Evolutionary conservation across 1,284 basidiomycete species (phyloP).

Genomic region (Sporisorium iseilematis-ciliati): DNA sequence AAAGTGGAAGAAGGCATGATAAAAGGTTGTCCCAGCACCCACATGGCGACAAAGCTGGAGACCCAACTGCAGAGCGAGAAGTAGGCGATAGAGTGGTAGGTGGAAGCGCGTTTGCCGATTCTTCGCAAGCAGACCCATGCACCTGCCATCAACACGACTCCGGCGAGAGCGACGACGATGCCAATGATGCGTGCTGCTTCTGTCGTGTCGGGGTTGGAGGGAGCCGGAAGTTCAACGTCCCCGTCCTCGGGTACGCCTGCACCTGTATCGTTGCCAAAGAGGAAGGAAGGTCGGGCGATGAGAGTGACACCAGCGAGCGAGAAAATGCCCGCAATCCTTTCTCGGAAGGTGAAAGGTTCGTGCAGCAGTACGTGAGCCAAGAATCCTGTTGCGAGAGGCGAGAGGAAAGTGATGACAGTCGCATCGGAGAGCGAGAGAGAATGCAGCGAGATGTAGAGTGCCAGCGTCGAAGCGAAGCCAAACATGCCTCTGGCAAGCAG

Average conservation of each 20-base stretch:
- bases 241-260: conserved; percentile 40
- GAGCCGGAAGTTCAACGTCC: conserved; percentile 25
- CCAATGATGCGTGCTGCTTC: conserved; percentile 40
- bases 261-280: conserved; percentile 35
- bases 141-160: conserved; percentile 76
- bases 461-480: conserved; percentile 75
- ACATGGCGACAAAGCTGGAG: conserved; percentile 71
- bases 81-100: conserved; percentile 78
- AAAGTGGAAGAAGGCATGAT: conserved; percentile 33
- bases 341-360: conserved; percentile 76
- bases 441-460: conserved; percentile 78
- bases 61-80: conserved; percentile 78
- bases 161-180: conserved; percentile 74
- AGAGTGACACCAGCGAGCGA: conserved; percentile 77
- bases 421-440: conserved; percentile 80
- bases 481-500: conserved; percentile 76
- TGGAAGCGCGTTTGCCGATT: conserved; percentile 80
- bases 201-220: conserved; percentile 12
- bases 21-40: conserved; percentile 33
- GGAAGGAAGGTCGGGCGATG: conserved; percentile 70
- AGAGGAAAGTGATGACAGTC: conserved; percentile 81
- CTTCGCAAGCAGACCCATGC: conserved; percentile 78
- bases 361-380: conserved; percentile 78
- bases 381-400: conserved; percentile 78
- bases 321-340: conserved; percentile 77